These are phyloP conservation scores for Cladophialophora immunda DNA, from an alignment of 2,329 filamentous ascomycete species.

Conservation along the genomic window DNA sequence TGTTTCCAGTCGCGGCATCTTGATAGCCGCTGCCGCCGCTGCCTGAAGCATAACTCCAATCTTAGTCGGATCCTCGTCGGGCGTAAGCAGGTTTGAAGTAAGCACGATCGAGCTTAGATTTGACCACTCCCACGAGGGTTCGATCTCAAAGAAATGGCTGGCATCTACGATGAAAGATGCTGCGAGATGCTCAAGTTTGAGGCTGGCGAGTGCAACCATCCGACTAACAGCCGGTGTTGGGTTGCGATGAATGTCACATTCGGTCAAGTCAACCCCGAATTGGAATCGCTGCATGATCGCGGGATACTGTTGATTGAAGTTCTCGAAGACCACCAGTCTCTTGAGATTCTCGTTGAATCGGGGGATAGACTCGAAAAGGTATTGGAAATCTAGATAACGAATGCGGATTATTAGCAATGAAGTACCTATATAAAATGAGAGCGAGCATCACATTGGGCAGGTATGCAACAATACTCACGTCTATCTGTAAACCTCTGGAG, in stretches of 20 bases:
- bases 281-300: slow-evolving; percentile 22
- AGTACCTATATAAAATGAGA: slow-evolving; percentile 20
- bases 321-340: slow-evolving; percentile 49
- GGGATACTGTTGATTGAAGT: slow-evolving; percentile 44
- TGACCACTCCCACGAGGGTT: slow-evolving; percentile 43
- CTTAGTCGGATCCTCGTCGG: no score
- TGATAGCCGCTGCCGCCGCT: slow-evolving; percentile 41
- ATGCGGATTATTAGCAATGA: slow-evolving; percentile 17
- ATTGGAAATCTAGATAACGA: slow-evolving; percentile 30
- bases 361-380: slow-evolving; percentile 38
- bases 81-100: slow-evolving; percentile 44
- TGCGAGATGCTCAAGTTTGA: slow-evolving; percentile 44
- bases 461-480: slow-evolving; percentile 44
- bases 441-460: slow-evolving; percentile 27
- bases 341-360: slow-evolving; percentile 36
- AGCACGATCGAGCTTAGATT: slow-evolving; percentile 46
- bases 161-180: slow-evolving; percentile 48
- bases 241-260: slow-evolving; percentile 37
- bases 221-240: slow-evolving; percentile 35
- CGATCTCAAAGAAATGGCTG: slow-evolving; percentile 44
- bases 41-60: slow-evolving; percentile 34
- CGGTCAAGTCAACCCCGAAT: slow-evolving; percentile 38
- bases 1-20: slow-evolving; percentile 43
- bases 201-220: slow-evolving; percentile 41
- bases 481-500: slow-evolving; percentile 42